A percentile compares a stretch with the other conserved stretches of the same genome.
Conservation (phyloP, 139 green algal species). For the Desmodesmus armatus region DNA sequence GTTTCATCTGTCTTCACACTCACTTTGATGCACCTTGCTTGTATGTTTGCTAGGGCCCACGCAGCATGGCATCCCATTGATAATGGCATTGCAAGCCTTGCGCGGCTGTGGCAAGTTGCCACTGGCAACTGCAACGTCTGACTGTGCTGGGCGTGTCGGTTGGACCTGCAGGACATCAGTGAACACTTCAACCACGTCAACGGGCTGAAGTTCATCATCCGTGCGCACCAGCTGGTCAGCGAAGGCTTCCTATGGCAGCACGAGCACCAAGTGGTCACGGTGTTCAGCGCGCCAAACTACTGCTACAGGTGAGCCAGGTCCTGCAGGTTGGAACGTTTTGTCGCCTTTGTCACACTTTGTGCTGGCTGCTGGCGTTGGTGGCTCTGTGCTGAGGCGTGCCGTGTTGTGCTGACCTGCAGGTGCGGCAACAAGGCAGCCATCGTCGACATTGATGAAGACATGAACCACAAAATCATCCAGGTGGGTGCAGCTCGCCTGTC, state of each 20-base stretch:
- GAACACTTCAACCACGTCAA: slow-evolving; percentile 98
- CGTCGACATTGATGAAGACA: slow-evolving; percentile 76
- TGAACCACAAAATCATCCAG: slow-evolving; percentile 66
- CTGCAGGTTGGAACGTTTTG: not conserved
- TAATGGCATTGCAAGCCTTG: no score
- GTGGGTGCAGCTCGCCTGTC: no score
- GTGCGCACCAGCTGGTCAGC: slow-evolving; percentile 98
- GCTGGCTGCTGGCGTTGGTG: not conserved
- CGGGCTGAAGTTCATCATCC: slow-evolving; percentile 94
- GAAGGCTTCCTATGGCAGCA: slow-evolving; percentile 93
- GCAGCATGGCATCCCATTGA: not conserved
- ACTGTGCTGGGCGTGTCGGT: not conserved
- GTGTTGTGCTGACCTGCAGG: not conserved
- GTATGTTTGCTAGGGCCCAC: not conserved
- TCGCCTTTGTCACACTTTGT: not conserved
- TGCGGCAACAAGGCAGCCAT: slow-evolving; percentile 54
- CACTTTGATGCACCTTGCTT: not conserved
- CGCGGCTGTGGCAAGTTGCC: no score
- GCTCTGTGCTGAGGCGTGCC: not conserved
- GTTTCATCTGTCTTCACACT: no score
- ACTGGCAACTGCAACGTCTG: no score
- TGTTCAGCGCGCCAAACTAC: slow-evolving; percentile 98
- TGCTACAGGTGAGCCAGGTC: slow-evolving; percentile 92
- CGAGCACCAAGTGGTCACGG: slow-evolving; percentile 89
- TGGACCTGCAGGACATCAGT: slow-evolving; percentile 74